Base-by-base conservation (phyloP, 495 filamentous ascomycete genomes). In the Hypoxylon trugodes region DNA sequence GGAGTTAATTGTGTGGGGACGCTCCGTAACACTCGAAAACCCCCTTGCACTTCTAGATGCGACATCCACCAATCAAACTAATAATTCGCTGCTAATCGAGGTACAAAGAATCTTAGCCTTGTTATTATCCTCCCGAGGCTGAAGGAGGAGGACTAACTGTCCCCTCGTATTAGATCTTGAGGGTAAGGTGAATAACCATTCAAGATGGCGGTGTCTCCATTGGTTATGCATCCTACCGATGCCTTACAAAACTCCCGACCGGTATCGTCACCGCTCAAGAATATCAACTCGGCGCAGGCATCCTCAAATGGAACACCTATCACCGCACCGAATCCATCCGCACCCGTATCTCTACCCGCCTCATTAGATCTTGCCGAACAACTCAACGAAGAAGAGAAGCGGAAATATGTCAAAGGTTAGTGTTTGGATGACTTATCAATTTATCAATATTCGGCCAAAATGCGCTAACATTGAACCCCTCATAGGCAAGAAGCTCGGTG, bases 401-500 rank as follows among this genome's bases (percentile, higher is more conserved):
- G 84, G 56, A 96, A 93, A 77, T 98, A 96, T 71, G 82, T 93
- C 56, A 97, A 96, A 82, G 91, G 92, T 88, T 76, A 48, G 48
- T 60, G 6, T 24, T 53, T 35, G 9, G 12, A 24, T 42, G 2
- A 4, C 4, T 1, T 9, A 24, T 36, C 3, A 6, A 46, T 45
- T 37, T 4, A 33, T 25, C 22, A 8, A 12, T 24, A 13, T 41
- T 13, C 1, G n/a, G 16, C n/a, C 0, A 25, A 15, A 47, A 41
- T 30, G 18, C 6, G 22, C 57, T 67, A 52, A 67, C 47, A 36
- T 13, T 35, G 16, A 7, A 37, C 10, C 25, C 24, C 43, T 50
- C 41, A 32, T 67, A 93, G 92, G 89, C 72, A 89, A 89, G 71
- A 95, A 94, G 72, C 83, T 99, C 59, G 96, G 96, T 69, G 91